Conservation (phyloP, 176 grass and related monocot species). For the Saccharum officinarum region DNA sequence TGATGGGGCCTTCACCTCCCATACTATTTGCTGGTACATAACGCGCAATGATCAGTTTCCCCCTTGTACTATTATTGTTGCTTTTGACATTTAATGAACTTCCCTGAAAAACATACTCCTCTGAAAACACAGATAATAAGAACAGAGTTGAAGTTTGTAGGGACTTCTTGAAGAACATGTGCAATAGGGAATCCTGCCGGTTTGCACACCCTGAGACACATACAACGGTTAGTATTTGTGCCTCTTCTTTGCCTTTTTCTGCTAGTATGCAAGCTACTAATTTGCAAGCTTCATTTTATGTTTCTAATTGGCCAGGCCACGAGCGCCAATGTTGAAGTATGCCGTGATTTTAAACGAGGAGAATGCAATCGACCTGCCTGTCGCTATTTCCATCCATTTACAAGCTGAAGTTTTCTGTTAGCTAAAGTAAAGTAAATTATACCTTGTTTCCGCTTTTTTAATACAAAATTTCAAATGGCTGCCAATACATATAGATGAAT, state of each 20-base stretch:
- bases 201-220: slow-evolving; percentile 53
- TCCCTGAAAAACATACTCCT: neutral
- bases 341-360: slow-evolving; percentile 68
- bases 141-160: slow-evolving; percentile 49
- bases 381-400: slow-evolving; percentile 64
- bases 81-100: slow-evolving; percentile 9
- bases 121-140: slow-evolving; percentile 36
- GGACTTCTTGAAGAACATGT: slow-evolving; percentile 77
- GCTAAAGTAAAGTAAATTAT: slow-evolving; percentile 56
- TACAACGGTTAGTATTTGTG: slow-evolving; percentile 38
- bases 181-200: slow-evolving; percentile 60
- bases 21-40: slow-evolving; percentile 47
- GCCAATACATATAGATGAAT: neutral
- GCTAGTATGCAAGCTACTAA: slow-evolving; percentile 17
- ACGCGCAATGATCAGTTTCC: neutral
- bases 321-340: slow-evolving; percentile 57
- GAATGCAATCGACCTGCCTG: slow-evolving; percentile 56
- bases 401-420: slow-evolving; percentile 50
- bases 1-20: too few species aligned
- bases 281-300: neutral
- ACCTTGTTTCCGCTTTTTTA: neutral
- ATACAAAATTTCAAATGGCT: slow-evolving; percentile 2
- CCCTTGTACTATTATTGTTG: neutral
- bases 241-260: neutral
- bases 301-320: slow-evolving; percentile 36